phyloP scores from a whole-genome alignment of 2,329 filamentous ascomycete species.

The Fusarium transvaalense region DNA sequence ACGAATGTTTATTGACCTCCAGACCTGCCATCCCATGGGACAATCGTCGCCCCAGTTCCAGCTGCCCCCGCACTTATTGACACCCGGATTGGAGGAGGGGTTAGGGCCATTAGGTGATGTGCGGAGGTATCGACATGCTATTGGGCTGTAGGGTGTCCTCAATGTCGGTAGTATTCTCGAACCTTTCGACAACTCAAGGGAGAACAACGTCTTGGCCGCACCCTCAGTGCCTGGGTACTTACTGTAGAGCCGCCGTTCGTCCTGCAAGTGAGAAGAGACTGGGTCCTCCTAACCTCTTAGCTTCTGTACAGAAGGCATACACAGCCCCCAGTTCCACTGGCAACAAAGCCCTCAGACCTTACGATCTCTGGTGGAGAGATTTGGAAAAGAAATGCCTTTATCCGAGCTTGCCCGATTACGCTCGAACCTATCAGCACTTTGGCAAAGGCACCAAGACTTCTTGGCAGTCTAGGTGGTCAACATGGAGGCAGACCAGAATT shows the following conservation, averaged over 20 bases:
- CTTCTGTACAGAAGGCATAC: constrained; percentile 26
- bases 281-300: constrained; percentile 10
- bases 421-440: constrained; percentile 42
- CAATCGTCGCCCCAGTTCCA: constrained; percentile 33
- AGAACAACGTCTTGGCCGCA: constrained; percentile 31
- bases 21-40: constrained; percentile 10
- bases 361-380: constrained; percentile 33
- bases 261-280: constrained; percentile 30
- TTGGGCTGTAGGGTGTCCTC: constrained; percentile 32
- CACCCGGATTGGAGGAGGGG: constrained; percentile 31
- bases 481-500: constrained; percentile 37
- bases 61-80: constrained; percentile 41
- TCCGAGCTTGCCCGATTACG: constrained; percentile 23
- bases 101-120: constrained; percentile 7
- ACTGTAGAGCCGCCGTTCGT: constrained; percentile 32
- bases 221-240: constrained; percentile 26
- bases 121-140: constrained; percentile 16
- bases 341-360: constrained; percentile 7
- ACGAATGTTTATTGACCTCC: constrained; percentile 13
- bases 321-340: constrained; percentile 44
- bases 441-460: constrained; percentile 15
- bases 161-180: constrained; percentile 29
- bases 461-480: constrained; percentile 42
- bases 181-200: constrained; percentile 16
- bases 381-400: constrained; percentile 19